These are phyloP conservation scores for Suhomyces terraborum DNA, from an alignment of 1,139 yeast genomes.

Conservation along the genomic window DNA sequence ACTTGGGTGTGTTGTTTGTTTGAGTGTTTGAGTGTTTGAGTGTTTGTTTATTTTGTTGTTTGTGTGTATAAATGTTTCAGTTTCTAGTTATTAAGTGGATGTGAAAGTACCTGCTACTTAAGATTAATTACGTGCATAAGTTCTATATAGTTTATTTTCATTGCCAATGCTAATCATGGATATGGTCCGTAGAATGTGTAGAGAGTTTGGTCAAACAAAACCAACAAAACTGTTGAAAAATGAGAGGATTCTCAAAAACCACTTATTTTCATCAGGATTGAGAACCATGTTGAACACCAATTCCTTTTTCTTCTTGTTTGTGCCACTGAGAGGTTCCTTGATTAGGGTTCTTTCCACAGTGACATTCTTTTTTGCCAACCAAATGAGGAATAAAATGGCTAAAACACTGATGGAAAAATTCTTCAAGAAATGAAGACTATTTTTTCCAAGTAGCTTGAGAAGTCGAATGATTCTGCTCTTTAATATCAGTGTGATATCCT, in stretches of 20 bases:
- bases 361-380: slow-evolving; percentile 49
- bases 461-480: slow-evolving; percentile 28
- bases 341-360: slow-evolving; percentile 44
- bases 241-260: slow-evolving; percentile 45
- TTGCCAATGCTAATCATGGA: slow-evolving; percentile 1
- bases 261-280: slow-evolving; percentile 48
- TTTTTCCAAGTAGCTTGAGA: slow-evolving; percentile 32
- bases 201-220: slow-evolving; percentile 32
- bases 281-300: slow-evolving; percentile 48
- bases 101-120: not conserved
- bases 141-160: too few relatives aligned
- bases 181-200: slow-evolving; percentile 1
- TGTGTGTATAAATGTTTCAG: not conserved
- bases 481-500: slow-evolving; percentile 29
- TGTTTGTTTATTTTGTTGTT: too few relatives aligned
- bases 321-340: slow-evolving; percentile 28
- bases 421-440: slow-evolving; percentile 33
- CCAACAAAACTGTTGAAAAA: slow-evolving; percentile 48
- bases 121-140: too few relatives aligned
- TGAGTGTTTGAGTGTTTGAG: too few relatives aligned
- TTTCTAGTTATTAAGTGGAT: not conserved
- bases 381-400: slow-evolving; percentile 43
- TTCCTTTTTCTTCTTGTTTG: slow-evolving; percentile 34
- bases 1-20: too few relatives aligned
- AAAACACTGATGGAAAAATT: slow-evolving; percentile 41